phyloP scores from a whole-genome alignment of 2,329 filamentous ascomycete species.

The Thyridium curvatum region DNA sequence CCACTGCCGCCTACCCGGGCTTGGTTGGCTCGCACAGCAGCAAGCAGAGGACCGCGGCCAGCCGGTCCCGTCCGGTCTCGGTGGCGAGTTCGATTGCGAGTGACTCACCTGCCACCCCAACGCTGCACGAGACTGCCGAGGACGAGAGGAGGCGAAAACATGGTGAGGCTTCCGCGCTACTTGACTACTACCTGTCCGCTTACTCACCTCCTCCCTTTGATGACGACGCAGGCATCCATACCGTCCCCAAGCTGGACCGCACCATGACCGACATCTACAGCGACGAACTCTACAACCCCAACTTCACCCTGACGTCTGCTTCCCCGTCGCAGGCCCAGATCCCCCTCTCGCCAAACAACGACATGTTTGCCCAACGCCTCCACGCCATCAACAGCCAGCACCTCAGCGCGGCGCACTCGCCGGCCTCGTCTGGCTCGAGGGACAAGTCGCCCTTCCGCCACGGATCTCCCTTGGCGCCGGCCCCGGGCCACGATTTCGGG shows the following conservation, averaged over 20 bases:
- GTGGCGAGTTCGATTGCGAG: conserved; percentile 51
- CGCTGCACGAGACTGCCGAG: conserved; percentile 38
- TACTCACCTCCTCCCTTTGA: conserved; percentile 12
- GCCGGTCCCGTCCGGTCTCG: conserved; percentile 44
- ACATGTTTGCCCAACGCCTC: conserved; percentile 68
- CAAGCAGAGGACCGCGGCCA: conserved; percentile 29
- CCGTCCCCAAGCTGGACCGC: conserved; percentile 70
- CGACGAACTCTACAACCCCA: conserved; percentile 78
- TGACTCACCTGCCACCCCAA: conserved; percentile 55
- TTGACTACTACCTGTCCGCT: conserved; percentile 1
- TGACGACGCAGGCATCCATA: conserved; percentile 48
- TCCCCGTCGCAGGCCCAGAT: conserved; percentile 38
- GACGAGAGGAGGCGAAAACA: conserved; percentile 42
- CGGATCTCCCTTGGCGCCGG: conserved; percentile 55
- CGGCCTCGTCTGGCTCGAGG: conserved; percentile 42
- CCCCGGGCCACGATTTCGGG: conserved; percentile 35
- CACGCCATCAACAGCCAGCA: conserved; percentile 74
- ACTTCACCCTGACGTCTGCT: conserved; percentile 52
- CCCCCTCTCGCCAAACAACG: conserved; percentile 45
- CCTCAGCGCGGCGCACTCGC: conserved; percentile 50
- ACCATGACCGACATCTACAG: conserved; percentile 81
- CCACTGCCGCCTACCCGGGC: conserved; percentile 33
- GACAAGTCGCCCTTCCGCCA: conserved; percentile 78
- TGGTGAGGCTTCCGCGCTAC: conserved; percentile 38
- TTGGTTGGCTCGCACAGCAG: conserved; percentile 26